Evolutionary conservation across 2,329 filamentous ascomycete species (phyloP).

Genomic region (Seiridium unicorne): DNA sequence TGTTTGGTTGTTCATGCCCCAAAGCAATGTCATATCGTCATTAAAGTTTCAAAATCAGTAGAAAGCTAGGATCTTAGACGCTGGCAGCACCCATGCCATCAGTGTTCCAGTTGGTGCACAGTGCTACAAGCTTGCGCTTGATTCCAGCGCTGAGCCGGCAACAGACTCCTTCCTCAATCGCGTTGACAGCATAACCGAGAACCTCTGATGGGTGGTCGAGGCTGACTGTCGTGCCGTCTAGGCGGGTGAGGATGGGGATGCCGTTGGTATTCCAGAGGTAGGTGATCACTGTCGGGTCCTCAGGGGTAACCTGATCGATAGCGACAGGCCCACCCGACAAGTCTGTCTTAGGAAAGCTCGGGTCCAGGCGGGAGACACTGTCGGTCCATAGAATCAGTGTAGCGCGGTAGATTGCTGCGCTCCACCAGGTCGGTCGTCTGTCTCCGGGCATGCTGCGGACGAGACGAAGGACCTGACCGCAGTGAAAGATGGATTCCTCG

Average conservation of each 20-base stretch:
- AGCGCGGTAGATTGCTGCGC: constrained; percentile 67
- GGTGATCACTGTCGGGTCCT: constrained; percentile 33
- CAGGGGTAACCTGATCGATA: constrained; percentile 39
- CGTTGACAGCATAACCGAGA: constrained; percentile 37
- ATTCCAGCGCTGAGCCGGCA: constrained; percentile 44
- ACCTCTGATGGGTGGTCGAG: constrained; percentile 38
- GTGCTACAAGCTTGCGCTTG: constrained; percentile 37
- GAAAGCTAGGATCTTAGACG: not conserved
- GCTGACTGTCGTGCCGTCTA: constrained; percentile 29
- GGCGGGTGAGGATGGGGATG: constrained; percentile 31
- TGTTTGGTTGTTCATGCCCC: no score
- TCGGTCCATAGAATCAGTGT: constrained; percentile 63
- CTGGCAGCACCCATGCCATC: constrained; percentile 14
- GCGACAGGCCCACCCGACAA: constrained; percentile 21
- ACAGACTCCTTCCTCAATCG: constrained; percentile 38
- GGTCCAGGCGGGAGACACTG: constrained; percentile 51
- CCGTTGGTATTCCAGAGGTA: constrained; percentile 39
- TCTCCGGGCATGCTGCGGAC: constrained; percentile 58
- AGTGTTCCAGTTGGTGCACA: constrained; percentile 38
- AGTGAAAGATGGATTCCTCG: constrained; percentile 65
- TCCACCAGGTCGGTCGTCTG: constrained; percentile 68
- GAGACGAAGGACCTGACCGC: constrained; percentile 64
- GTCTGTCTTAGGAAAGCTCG: constrained; percentile 29
- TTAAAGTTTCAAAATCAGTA: no score
- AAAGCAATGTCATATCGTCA: no score